Percentiles rank a stretch among this genome's conserved stretches.
Conservation (phyloP, 495 filamentous ascomycete genomes). For the Daldinia decipiens region DNA sequence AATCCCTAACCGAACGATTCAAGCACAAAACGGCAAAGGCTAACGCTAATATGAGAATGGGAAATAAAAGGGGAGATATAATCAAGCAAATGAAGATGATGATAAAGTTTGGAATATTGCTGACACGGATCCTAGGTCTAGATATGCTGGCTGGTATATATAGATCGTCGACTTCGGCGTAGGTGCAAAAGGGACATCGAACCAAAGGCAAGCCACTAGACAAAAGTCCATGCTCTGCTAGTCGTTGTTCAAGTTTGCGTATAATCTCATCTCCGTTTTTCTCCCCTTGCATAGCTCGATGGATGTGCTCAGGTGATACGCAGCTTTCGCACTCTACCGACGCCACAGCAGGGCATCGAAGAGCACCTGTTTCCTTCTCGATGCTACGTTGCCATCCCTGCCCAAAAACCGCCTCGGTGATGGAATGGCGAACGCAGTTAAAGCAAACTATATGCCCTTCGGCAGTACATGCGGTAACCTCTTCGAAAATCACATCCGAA, state of each 20-base stretch:
- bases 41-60: slow-evolving; percentile 58
- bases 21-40: slow-evolving; percentile 52
- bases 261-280: slow-evolving; percentile 74
- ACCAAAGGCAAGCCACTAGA: slow-evolving; percentile 79
- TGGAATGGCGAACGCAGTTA: slow-evolving; percentile 78
- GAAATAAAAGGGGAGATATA: slow-evolving; percentile 64
- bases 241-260: slow-evolving; percentile 76
- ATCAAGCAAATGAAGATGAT: slow-evolving; percentile 54
- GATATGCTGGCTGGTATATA: slow-evolving; percentile 65
- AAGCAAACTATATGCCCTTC: slow-evolving; percentile 87
- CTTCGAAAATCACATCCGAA: slow-evolving; percentile 78
- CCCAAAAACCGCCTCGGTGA: slow-evolving; percentile 88
- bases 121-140: slow-evolving; percentile 61
- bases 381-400: slow-evolving; percentile 90
- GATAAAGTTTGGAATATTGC: slow-evolving; percentile 57
- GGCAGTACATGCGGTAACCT: slow-evolving; percentile 77
- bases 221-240: slow-evolving; percentile 75
- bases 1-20: slow-evolving; percentile 42
- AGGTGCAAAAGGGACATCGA: slow-evolving; percentile 89
- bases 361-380: slow-evolving; percentile 71
- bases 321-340: slow-evolving; percentile 75
- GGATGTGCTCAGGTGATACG: slow-evolving; percentile 73
- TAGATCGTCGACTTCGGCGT: slow-evolving; percentile 86
- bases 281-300: slow-evolving; percentile 73
- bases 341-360: slow-evolving; percentile 82